Base-by-base conservation (phyloP, 169 alveolate genomes). In the Babesia gibsoni region DNA sequence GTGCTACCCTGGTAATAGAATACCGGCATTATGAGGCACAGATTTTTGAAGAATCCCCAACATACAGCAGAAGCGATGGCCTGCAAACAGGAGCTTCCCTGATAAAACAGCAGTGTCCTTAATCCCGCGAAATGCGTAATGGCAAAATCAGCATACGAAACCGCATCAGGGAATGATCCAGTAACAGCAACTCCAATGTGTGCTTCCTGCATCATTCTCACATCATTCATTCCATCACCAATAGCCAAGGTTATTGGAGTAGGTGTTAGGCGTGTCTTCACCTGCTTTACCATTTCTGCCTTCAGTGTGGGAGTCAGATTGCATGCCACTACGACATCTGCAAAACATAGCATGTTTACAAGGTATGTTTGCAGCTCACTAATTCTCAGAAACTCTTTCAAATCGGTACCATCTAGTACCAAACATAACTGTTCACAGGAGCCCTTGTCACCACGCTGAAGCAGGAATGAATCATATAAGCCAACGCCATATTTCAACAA, bases 211-310 rank as follows among this genome's bases (percentile, higher is more conserved):
- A 82, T 37, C 90, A 82, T 82, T 10, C 79, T 78, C 42, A 87
- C 77, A 53, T 87, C 92, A 58, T 87, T 82, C 22, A 84, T 69
- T 25, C 92, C 90, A 64, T 87, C 90, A 32, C 92, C 92, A 9
- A 87, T 82, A 36, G 92, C 90, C 66, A 87, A 52, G 14, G 90
- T 82, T 50, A 79, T 68, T 2, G 92, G 92, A 3, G 87, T 78
- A 41, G 92, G 92, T 12, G 77, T 59, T 27, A 87, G 43, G 30
- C 89, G 70, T 39, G 58, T 48, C 32, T 75, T 81, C 30, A 87
- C 85, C 37, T 77, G 37, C 8, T 52, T 57, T n/a, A 87, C 92
- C 42, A 87, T 48, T 42, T 72, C 82, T 18, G 89, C 92, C 66
- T 87, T 87, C 58, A 82, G 90, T 23, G 48, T 49, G 4, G 92